Evolutionary conservation across 164 flowering plant genomes (phyloP).

Genomic region (Magnolia kwangsiensis): DNA sequence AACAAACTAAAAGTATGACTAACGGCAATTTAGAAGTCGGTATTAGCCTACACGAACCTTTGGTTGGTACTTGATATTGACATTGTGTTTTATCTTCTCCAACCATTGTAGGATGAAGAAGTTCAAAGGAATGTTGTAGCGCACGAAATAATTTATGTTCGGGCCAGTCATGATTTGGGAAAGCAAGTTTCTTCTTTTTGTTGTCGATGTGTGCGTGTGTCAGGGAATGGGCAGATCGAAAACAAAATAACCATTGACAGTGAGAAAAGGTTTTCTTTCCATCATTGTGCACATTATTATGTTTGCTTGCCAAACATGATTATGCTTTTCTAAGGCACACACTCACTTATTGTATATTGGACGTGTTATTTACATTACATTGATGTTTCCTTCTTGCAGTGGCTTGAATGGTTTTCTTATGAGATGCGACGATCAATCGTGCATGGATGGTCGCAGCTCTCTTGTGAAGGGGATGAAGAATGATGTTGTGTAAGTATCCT

Average conservation of each 20-base stretch:
- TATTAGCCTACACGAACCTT: neutral
- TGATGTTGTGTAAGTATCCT: slow-evolving; percentile 14
- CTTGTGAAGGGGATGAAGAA: neutral
- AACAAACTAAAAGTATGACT: slow-evolving; percentile 26
- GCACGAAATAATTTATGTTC: slow-evolving; percentile 18
- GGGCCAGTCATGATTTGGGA: slow-evolving; percentile 3
- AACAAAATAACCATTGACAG: neutral
- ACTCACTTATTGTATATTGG: too few relatives aligned
- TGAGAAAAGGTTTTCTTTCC: neutral
- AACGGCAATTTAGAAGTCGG: neutral
- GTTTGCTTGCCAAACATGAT: too few relatives aligned
- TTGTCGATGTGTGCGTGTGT: neutral
- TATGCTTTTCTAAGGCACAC: too few relatives aligned
- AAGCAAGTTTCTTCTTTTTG: slow-evolving; percentile 1
- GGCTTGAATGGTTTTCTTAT: slow-evolving; percentile 17
- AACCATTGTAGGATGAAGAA: slow-evolving; percentile 16
- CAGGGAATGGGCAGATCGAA: neutral
- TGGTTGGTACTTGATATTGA: neutral
- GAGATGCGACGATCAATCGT: neutral
- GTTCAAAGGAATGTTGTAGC: slow-evolving; percentile 16
- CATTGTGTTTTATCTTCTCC: neutral
- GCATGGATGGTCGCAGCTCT: neutral
- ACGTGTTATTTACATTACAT: too few relatives aligned
- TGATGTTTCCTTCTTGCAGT: slow-evolving; percentile 10
- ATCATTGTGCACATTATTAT: too few relatives aligned